phyloP scores from a whole-genome alignment of 306 rosid genomes.

The Cajanus cajan region DNA sequence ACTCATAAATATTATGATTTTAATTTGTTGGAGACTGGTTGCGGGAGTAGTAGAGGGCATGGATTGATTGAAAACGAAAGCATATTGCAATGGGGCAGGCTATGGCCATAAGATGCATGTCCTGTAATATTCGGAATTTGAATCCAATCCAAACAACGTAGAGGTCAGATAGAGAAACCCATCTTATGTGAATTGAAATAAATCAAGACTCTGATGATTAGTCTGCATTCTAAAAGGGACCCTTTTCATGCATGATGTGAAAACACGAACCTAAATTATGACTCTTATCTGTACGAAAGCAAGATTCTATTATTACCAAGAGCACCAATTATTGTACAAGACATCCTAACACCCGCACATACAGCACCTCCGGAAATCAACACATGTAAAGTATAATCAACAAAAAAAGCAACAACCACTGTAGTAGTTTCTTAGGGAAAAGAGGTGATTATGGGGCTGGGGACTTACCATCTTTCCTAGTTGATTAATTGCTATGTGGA shows the following conservation, averaged over 20 bases:
- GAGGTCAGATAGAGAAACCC: conserved; percentile 21
- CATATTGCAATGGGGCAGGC: conserved; percentile 24
- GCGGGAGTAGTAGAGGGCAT: not conserved
- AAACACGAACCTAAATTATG: conserved; percentile 33
- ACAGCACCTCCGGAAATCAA: not conserved
- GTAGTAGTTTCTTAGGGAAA: not conserved
- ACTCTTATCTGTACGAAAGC: conserved; percentile 27
- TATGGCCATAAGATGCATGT: not conserved
- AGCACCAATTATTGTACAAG: conserved; percentile 37
- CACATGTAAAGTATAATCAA: not conserved
- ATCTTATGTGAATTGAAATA: conserved; percentile 10
- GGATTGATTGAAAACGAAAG: conserved; percentile 14
- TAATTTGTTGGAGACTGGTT: conserved; percentile 28
- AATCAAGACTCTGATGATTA: conserved; percentile 27
- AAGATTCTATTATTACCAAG: conserved; percentile 18
- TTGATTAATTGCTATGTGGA: not conserved
- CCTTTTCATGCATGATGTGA: conserved; percentile 35
- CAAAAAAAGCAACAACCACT: conserved; percentile 8
- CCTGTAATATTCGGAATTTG: conserved; percentile 33
- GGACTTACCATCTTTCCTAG: not conserved
- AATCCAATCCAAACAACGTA: conserved; percentile 18
- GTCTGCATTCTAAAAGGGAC: conserved; percentile 39
- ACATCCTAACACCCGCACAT: conserved; percentile 24
- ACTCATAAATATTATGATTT: conserved; percentile 29
- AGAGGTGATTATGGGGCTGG: not conserved